These are phyloP conservation scores for Talaromyces rugulosus DNA, from an alignment of 2,329 filamentous ascomycete species.

Conservation along the genomic window DNA sequence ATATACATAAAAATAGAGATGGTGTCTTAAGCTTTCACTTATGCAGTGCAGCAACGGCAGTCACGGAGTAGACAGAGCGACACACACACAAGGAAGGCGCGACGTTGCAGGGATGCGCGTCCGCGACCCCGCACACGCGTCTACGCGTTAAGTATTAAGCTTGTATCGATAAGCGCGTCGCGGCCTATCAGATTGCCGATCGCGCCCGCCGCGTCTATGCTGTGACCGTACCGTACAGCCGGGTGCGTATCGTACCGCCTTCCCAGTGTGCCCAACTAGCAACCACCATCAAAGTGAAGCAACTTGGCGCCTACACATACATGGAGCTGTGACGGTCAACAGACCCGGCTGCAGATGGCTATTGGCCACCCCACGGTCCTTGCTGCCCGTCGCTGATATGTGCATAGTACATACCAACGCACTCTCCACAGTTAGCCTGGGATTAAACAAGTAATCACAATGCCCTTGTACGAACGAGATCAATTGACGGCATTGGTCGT, in stretches of 20 bases:
- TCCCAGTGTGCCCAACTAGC: too few relatives aligned
- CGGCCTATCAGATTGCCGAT: background rate
- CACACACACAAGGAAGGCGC: background rate
- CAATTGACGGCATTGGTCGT: background rate
- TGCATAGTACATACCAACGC: background rate
- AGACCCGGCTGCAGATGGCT: background rate
- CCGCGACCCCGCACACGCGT: background rate
- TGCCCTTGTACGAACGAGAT: background rate
- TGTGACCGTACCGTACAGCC: background rate
- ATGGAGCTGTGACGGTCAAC: background rate
- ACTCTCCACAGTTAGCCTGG: background rate
- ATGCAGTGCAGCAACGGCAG: background rate
- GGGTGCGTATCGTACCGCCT: background rate
- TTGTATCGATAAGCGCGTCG: background rate
- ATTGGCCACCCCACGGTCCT: background rate
- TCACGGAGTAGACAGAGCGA: background rate
- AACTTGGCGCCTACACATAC: background rate
- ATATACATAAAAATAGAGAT: background rate
- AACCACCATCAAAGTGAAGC: background rate
- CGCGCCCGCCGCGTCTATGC: background rate
- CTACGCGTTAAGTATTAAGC: background rate
- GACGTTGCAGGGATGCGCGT: background rate
- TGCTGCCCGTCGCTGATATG: background rate
- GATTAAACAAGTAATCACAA: background rate
- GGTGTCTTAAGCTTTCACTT: background rate